phyloP scores from a whole-genome alignment of 202 grass and related monocot genomes.

The Bolboschoenoplectus hybrid region DNA sequence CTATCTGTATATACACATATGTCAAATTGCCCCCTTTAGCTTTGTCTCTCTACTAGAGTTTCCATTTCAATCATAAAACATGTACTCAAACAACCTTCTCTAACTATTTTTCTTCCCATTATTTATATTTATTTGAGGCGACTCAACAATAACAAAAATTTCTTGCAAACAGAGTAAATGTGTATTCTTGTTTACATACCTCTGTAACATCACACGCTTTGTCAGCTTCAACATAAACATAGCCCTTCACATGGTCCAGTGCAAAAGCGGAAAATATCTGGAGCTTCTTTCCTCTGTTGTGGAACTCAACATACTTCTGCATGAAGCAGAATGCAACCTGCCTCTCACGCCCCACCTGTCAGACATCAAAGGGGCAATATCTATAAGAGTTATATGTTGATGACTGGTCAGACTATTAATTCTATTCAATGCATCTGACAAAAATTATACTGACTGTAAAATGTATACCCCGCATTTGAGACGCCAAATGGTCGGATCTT shows the following conservation, averaged over 20 bases:
- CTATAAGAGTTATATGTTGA: neutral
- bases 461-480: slow-evolving; percentile 90
- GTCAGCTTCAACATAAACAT: slow-evolving; percentile 93
- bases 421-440: slow-evolving; percentile 3
- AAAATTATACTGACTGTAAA: slow-evolving; percentile 19
- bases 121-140: neutral
- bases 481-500: slow-evolving; percentile 77
- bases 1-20: neutral
- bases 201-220: slow-evolving; percentile 88
- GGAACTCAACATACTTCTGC: slow-evolving; percentile 85
- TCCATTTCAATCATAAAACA: neutral
- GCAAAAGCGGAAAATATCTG: slow-evolving; percentile 87
- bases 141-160: slow-evolving; percentile 15
- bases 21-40: neutral
- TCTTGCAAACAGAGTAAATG: slow-evolving; percentile 17
- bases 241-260: slow-evolving; percentile 87
- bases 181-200: slow-evolving; percentile 47
- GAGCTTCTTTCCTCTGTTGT: slow-evolving; percentile 67
- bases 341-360: slow-evolving; percentile 80
- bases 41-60: neutral
- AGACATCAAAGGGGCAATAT: slow-evolving; percentile 43
- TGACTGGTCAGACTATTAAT: neutral
- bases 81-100: slow-evolving; percentile 6
- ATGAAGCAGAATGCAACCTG: slow-evolving; percentile 95
- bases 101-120: neutral